Percentiles rank a stretch among this genome's conserved stretches.
phyloP scores from a whole-genome alignment of 2,329 filamentous ascomycete species.

The Colletotrichum simmondsii region DNA sequence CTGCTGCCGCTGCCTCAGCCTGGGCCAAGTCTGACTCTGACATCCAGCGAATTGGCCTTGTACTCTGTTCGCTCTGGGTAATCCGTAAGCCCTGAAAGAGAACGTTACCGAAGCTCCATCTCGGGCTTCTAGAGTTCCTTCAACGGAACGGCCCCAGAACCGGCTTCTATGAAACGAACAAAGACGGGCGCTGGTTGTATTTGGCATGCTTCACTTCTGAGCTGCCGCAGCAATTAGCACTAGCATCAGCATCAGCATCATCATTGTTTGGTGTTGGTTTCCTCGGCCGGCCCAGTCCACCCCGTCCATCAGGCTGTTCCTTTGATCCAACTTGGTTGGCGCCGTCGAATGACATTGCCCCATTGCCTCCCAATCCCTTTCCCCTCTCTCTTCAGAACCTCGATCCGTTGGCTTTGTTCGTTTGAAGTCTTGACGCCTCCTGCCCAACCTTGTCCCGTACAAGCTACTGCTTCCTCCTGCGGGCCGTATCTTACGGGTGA shows the following conservation, averaged over 20 bases:
- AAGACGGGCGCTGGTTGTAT: neutral
- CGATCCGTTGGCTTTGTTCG: neutral
- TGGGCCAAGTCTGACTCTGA: constrained; percentile 1
- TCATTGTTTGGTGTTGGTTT: neutral
- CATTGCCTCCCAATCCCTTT: neutral
- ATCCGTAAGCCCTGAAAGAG: constrained; percentile 1
- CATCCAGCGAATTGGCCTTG: constrained; percentile 8
- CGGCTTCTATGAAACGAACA: constrained; percentile 8
- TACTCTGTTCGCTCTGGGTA: too few relatives aligned
- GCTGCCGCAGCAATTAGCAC: too few relatives aligned
- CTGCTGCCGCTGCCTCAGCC: neutral
- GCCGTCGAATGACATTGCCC: neutral
- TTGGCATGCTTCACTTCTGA: neutral
- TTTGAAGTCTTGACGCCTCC: neutral
- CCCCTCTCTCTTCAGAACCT: neutral
- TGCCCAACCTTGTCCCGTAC: neutral
- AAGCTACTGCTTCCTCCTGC: neutral
- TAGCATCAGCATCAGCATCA: neutral
- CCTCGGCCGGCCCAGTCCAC: neutral
- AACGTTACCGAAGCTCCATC: constrained; percentile 16
- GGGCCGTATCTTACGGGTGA: constrained; percentile 9
- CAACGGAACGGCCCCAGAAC: neutral
- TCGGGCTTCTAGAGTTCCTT: neutral
- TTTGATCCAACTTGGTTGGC: neutral
- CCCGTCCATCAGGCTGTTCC: neutral